Percentiles rank a stretch among this genome's conserved stretches.
Conservation (phyloP, 495 filamentous ascomycete genomes). For the Clohesyomyces aquaticus region DNA sequence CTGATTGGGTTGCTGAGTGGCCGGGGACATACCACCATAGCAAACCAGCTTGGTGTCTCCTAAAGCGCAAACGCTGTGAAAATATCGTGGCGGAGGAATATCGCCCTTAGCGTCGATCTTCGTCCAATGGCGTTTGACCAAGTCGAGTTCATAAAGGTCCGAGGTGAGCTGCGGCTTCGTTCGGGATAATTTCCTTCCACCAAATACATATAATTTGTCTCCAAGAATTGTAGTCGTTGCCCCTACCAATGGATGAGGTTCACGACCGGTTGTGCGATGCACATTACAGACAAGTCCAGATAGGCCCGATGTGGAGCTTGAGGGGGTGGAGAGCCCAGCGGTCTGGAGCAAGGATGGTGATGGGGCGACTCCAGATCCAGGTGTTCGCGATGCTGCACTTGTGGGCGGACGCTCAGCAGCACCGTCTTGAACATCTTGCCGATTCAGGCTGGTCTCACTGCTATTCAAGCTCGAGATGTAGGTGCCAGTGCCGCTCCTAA, state of each 20-base stretch:
- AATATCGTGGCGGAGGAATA: conserved; percentile 88
- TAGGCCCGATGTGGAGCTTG: conserved; percentile 55
- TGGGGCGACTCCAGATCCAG: conserved; percentile 30
- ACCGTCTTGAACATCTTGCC: conserved; percentile 54
- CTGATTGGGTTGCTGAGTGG: conserved; percentile 52
- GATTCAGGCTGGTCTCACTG: conserved; percentile 61
- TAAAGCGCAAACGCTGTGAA: conserved; percentile 90
- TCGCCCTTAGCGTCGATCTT: conserved; percentile 84
- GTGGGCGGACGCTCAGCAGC: conserved; percentile 58
- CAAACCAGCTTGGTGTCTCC: conserved; percentile 96
- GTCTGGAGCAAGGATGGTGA: conserved; percentile 39
- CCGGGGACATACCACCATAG: conserved; percentile 97
- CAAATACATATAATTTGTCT: conserved; percentile 95
- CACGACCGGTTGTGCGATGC: conserved; percentile 84
- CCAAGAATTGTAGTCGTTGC: conserved; percentile 93
- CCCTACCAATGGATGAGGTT: conserved; percentile 88
- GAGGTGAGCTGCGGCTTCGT: conserved; percentile 81
- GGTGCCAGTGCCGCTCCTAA: conserved; percentile 30
- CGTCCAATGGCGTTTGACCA: conserved; percentile 89
- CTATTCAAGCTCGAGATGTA: conserved; percentile 53
- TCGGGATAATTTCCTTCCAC: conserved; percentile 82
- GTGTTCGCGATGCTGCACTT: conserved; percentile 39
- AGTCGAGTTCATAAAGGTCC: conserved; percentile 89
- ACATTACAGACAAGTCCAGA: conserved; percentile 94
- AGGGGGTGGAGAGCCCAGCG: conserved; percentile 41